Evolutionary conservation across 78 protist species (phyloP).

Genomic region (Bodo saltans): DNA sequence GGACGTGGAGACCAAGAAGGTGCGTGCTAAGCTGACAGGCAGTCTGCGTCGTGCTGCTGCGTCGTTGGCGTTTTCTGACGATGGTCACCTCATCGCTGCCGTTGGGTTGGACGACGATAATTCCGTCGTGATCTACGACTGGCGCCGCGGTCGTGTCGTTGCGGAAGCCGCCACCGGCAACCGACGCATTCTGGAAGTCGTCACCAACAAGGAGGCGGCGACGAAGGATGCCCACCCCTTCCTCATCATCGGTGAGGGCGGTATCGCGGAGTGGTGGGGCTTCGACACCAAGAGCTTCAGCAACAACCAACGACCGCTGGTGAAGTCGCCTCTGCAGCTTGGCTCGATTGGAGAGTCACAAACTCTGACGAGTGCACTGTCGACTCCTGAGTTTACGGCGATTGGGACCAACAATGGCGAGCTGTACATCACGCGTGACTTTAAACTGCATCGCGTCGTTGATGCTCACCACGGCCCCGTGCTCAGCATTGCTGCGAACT

Average conservation of each 20-base stretch:
- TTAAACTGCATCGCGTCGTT: background rate
- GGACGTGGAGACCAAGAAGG: background rate
- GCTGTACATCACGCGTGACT: background rate
- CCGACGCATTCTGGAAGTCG: background rate
- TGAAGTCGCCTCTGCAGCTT: background rate
- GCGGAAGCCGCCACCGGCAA: background rate
- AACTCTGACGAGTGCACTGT: background rate
- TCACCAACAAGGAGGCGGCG: background rate
- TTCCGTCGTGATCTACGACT: constrained; percentile 43
- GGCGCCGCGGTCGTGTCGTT: constrained; percentile 19
- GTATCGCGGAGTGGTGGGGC: constrained; percentile 45
- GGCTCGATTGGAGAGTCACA: constrained; percentile 4
- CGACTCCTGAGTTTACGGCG: background rate
- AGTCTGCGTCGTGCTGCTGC: constrained; percentile 32
- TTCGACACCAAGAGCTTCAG: background rate
- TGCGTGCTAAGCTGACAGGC: constrained; percentile 1
- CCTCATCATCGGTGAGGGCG: constrained; percentile 44
- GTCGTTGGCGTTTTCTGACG: constrained; percentile 27
- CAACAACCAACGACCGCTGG: background rate
- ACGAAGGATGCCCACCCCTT: no score
- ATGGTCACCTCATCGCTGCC: constrained; percentile 30
- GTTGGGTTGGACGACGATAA: constrained; percentile 44
- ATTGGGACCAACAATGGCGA: constrained; percentile 16
- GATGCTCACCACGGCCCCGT: constrained; percentile 19
- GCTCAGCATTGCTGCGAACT: background rate